These are phyloP conservation scores for Corniculantispora saksenae DNA, from an alignment of 2,329 filamentous ascomycete genomes.

Conservation along the genomic window DNA sequence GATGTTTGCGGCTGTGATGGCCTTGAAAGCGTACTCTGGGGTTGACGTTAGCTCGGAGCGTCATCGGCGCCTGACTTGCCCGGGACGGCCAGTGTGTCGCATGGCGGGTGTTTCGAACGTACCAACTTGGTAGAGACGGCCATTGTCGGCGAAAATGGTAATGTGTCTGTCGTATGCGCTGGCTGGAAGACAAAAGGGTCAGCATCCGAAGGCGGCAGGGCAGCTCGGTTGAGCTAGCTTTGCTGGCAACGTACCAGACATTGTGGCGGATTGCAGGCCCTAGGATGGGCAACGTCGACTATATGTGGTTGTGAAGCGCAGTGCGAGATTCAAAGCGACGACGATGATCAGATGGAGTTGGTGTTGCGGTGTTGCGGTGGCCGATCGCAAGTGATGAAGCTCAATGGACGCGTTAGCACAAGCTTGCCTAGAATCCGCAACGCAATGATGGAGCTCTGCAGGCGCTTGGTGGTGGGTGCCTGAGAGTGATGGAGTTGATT, in stretches of 20 bases:
- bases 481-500: not conserved
- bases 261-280: conserved; percentile 39
- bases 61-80: conserved; percentile 20
- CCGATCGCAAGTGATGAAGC: conserved; percentile 12
- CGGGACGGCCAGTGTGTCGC: conserved; percentile 10
- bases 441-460: conserved; percentile 19
- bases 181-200: conserved; percentile 34
- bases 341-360: conserved; percentile 28
- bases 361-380: conserved; percentile 19
- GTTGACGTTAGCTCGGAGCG: conserved; percentile 11
- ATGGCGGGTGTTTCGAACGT: conserved; percentile 44
- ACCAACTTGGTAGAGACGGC: conserved; percentile 99
- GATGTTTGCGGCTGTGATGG: conserved; percentile 98
- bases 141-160: conserved; percentile 99
- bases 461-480: conserved; percentile 9
- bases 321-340: conserved; percentile 1
- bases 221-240: conserved; percentile 22
- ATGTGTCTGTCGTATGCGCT: conserved; percentile 98
- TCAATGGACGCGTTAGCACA: conserved; percentile 44
- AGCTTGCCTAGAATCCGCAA: conserved; percentile 48
- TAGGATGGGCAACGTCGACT: conserved; percentile 11
- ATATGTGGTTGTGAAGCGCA: not conserved
- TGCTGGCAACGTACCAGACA: conserved; percentile 48
- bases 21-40: conserved; percentile 99
- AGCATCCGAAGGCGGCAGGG: conserved; percentile 29